Base-by-base conservation (phyloP, 2,329 filamentous ascomycete genomes). In the Waltergamsia citrina region DNA sequence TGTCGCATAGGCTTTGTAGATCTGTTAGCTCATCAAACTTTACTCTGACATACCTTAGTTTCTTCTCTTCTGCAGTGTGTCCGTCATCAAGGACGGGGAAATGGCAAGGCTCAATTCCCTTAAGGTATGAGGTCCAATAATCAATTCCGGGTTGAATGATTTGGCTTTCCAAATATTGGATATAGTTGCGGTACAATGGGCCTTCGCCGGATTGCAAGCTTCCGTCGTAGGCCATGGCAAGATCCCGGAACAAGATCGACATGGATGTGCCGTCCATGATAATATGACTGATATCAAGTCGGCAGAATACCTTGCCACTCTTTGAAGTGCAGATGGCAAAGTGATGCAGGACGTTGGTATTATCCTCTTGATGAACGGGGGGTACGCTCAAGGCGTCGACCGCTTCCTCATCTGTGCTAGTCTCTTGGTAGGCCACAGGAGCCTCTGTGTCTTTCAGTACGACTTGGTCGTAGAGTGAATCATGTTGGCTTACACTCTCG, bases 391-490 rank as follows among this genome's bases (percentile, higher is more conserved):
- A 23, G 4, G 24, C 17, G 2, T 7, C 11, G 6, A 27, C 23
- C n/a, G 35, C 35, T 14, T 37, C 35, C 14, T 33, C 36, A 1
- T 48, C 43, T 11, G 41, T 36, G 2, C 24, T 37, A 3, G 10
- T 37, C 19, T 47, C 37, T 6, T 15, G 21, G 6, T 15, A 12
- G 14, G 20, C 19, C 3, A 35, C 7, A 3, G 32, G n/a, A 14
- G 15, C 14, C 2, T 37, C 19, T 30, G 42, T 3, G 36, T 26
- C 22, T n/a, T 35, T 49, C 7, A 70, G 47, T 2, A 70, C 51
- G 4, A 70, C 53, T 41, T 63, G 63, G 33, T 70, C 63, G 29
- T 59, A 69, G 2, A 69, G 50, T 1, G 64, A 63, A 7, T 61
- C 53, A 4, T 45, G 35, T 37, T 58, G 53, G 10, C 61, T 58